These are phyloP conservation scores for Psilocybe cyanescens DNA, from an alignment of 768 basidiomycete genomes.

Conservation along the genomic window DNA sequence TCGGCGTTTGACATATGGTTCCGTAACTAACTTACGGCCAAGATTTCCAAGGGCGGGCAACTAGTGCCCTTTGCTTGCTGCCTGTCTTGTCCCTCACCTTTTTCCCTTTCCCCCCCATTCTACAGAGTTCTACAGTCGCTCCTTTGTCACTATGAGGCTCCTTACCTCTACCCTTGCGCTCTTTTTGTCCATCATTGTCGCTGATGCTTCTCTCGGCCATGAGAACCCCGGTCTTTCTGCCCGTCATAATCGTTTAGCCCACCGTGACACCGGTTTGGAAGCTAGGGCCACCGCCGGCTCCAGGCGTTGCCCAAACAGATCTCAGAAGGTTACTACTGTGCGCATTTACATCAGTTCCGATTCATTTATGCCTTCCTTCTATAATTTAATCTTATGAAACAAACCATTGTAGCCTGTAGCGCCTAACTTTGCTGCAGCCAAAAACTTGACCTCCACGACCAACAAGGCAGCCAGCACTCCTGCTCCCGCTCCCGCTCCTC, in stretches of 20 bases:
- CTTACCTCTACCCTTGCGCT: constrained; percentile 38
- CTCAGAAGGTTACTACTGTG: constrained; percentile 15
- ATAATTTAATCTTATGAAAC: constrained; percentile 6
- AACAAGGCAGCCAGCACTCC: constrained; percentile 15
- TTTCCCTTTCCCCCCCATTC: constrained; percentile 10
- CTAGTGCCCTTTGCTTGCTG: neutral
- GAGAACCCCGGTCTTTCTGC: constrained; percentile 29
- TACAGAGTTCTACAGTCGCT: constrained; percentile 17
- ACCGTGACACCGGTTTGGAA: constrained; percentile 25
- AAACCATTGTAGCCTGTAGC: neutral
- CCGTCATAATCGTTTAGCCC: constrained; percentile 41
- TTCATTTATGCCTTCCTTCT: neutral
- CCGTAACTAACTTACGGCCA: neutral
- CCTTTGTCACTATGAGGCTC: constrained; percentile 45
- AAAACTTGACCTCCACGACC: constrained; percentile 5
- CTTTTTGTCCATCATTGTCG: constrained; percentile 37
- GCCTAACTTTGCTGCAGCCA: constrained; percentile 10
- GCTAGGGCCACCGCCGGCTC: constrained; percentile 13
- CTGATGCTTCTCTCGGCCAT: constrained; percentile 36
- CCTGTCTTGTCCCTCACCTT: neutral
- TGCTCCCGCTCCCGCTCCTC: neutral
- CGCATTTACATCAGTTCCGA: neutral
- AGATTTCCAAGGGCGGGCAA: constrained; percentile 1
- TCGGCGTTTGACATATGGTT: constrained; percentile 1
- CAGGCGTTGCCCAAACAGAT: constrained; percentile 29